A percentile compares a stretch with the other conserved stretches of the same genome.
Conservation (phyloP, 2,329 filamentous ascomycete species). For the Cercospora sp. region DNA sequence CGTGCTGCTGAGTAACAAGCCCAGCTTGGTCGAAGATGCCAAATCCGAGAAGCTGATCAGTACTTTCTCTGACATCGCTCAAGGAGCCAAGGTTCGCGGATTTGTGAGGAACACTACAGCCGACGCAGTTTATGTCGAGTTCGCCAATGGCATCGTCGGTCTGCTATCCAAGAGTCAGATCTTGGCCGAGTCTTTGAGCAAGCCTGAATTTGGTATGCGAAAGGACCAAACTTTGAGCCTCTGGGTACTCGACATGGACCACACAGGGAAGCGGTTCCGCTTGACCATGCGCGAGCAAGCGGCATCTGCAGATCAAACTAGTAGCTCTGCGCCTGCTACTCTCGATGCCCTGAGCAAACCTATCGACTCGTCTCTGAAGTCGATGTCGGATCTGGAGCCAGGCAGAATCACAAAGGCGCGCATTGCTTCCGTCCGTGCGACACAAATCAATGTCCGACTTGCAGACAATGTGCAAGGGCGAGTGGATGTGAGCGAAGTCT, state of each 20-base stretch:
- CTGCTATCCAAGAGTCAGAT: slow-evolving; percentile 79
- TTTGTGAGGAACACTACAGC: slow-evolving; percentile 83
- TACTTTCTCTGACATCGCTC: slow-evolving; percentile 68
- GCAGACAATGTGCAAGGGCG: slow-evolving; percentile 89
- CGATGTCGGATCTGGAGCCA: slow-evolving; percentile 70
- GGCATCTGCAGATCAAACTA: slow-evolving; percentile 37
- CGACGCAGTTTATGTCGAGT: slow-evolving; percentile 85
- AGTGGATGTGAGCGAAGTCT: slow-evolving; percentile 86
- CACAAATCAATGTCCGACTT: slow-evolving; percentile 87
- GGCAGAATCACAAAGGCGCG: slow-evolving; percentile 74
- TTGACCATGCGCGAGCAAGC: slow-evolving; percentile 58
- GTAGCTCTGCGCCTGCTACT: slow-evolving; percentile 18
- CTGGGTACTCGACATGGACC: slow-evolving; percentile 71
- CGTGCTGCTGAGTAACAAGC: slow-evolving; percentile 78
- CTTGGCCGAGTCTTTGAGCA: slow-evolving; percentile 64
- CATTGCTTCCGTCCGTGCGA: slow-evolving; percentile 82
- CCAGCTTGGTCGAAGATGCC: slow-evolving; percentile 73
- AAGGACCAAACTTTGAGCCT: slow-evolving; percentile 74
- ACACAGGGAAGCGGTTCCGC: slow-evolving; percentile 67
- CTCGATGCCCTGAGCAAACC: slow-evolving; percentile 53
- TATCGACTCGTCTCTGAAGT: slow-evolving; percentile 63
- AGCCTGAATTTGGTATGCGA: slow-evolving; percentile 75
- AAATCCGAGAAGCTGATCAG: slow-evolving; percentile 71
- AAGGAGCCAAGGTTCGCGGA: slow-evolving; percentile 68
- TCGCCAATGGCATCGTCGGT: slow-evolving; percentile 73